A percentile compares a stretch with the other conserved stretches of the same genome.
These are phyloP conservation scores for Thuidium tamariscinum DNA, from an alignment of 225 moss, liverwort and hornwort species.

Conservation along the genomic window DNA sequence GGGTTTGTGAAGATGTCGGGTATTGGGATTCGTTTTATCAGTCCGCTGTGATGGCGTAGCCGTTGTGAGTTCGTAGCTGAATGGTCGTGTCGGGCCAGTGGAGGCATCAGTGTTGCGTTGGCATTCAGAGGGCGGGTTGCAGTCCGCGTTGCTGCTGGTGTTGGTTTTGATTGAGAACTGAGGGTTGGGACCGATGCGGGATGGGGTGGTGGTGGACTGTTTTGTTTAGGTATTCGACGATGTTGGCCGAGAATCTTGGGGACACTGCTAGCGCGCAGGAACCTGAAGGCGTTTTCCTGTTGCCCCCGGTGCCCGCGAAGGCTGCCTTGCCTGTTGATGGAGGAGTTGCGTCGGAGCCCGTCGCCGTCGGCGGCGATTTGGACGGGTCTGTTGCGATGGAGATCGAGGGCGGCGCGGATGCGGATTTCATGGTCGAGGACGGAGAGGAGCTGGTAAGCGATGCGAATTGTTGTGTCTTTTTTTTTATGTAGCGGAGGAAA, in stretches of 20 bases:
- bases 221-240: conserved; percentile 81
- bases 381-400: conserved; percentile 9
- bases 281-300: conserved; percentile 18
- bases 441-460: conserved; percentile 54
- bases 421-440: conserved; percentile 56
- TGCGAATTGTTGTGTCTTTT: not conserved
- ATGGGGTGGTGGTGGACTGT: not conserved
- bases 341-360: not conserved
- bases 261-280: conserved; percentile 21
- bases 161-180: not conserved
- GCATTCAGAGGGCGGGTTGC: not conserved
- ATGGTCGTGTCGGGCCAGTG: not conserved
- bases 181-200: not conserved
- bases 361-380: not conserved
- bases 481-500: not conserved
- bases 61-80: not conserved
- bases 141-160: not conserved
- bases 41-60: not conserved
- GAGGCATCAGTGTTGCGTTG: not conserved
- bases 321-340: not conserved
- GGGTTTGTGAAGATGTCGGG: not conserved
- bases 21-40: not conserved
- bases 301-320: not conserved
- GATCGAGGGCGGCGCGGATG: conserved; percentile 40
- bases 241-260: conserved; percentile 89